Base-by-base conservation (phyloP, 345 rosid species). In the Lumnitzera littorea region DNA sequence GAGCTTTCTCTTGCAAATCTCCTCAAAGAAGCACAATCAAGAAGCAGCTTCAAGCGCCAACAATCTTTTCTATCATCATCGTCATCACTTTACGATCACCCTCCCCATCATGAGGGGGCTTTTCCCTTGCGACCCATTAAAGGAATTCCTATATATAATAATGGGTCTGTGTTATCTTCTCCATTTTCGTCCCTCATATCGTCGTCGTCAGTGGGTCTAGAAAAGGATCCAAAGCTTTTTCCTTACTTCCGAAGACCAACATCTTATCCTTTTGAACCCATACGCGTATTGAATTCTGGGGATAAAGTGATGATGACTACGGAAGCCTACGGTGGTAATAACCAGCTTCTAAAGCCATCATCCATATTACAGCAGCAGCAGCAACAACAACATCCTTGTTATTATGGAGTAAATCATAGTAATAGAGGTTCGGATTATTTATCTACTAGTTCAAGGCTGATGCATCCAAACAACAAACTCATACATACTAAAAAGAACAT, bases 131-230 rank as follows among this genome's bases (percentile, higher is more conserved):
- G 50, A 61, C 82, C 84, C 47, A 77, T 80, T 52, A 75, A 69
- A 58, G 88, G 88, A 17, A 73, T 80, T 62, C 84, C 88, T 3
- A 71, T 80, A 12, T 61, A 61, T 55, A 61, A 16, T 24, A 61
- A 24, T 2, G 55, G 55, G 25, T 14, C 60, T 43, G 3, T 46
- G 43, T 36, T 6, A 36, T 36, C 43, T 36, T 36, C 43, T 36
- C 43, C 43, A 36, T 36, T 36, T 36, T 36, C 43, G 7, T 36
- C 43, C 43, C 43, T 36, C 43, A 36, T 0, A 36, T 36, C 43
- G 3, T 36, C 43, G 3, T 36, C 43, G 7, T 36, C 43, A 36
- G 7, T 36, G 11, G 43, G 43, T 5, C 43, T 36, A 36, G 60
- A 41, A 10, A 57, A 17, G n/a, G 46, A 57, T 57, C 60, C 60